These are phyloP conservation scores for Brettanomyces anomalus DNA, from an alignment of 805 yeast species.

Conservation along the genomic window DNA sequence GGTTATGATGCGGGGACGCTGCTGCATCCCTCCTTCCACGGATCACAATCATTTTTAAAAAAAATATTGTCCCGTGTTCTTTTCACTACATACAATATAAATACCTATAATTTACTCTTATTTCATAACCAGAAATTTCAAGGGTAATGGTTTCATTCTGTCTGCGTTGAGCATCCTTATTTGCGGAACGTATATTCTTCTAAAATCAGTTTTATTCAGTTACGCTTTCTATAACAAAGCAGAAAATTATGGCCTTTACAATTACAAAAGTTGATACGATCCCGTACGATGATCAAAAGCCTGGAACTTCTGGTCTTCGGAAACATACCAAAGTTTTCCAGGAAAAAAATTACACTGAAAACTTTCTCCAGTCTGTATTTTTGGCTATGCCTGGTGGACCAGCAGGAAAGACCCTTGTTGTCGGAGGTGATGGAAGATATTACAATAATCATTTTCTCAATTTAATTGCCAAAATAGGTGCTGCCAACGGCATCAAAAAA, in stretches of 20 bases:
- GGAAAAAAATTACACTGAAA: slow-evolving; percentile 75
- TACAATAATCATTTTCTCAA: slow-evolving; percentile 79
- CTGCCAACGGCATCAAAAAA: slow-evolving; percentile 85
- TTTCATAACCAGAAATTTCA: too few relatives aligned
- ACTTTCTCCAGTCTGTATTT: slow-evolving; percentile 81
- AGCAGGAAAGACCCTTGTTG: slow-evolving; percentile 63
- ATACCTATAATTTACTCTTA: too few relatives aligned
- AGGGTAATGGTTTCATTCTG: too few relatives aligned
- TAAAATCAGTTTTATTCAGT: background rate
- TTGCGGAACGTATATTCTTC: too few relatives aligned
- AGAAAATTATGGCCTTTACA: slow-evolving; percentile 9
- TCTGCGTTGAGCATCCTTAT: too few relatives aligned
- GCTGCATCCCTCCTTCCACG: too few relatives aligned
- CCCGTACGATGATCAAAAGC: slow-evolving; percentile 85
- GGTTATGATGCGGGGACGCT: too few relatives aligned
- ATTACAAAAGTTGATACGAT: slow-evolving; percentile 43
- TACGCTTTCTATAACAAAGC: slow-evolving; percentile 23
- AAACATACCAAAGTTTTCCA: slow-evolving; percentile 84
- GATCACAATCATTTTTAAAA: too few relatives aligned
- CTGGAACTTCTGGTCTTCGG: slow-evolving; percentile 95
- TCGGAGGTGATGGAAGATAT: slow-evolving; percentile 96
- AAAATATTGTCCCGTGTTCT: too few relatives aligned
- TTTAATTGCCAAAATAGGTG: slow-evolving; percentile 72
- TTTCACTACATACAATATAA: too few relatives aligned
- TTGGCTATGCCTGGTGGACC: slow-evolving; percentile 89